These are phyloP conservation scores for Tuber aestivum DNA, from an alignment of 495 filamentous ascomycete species.

Conservation along the genomic window DNA sequence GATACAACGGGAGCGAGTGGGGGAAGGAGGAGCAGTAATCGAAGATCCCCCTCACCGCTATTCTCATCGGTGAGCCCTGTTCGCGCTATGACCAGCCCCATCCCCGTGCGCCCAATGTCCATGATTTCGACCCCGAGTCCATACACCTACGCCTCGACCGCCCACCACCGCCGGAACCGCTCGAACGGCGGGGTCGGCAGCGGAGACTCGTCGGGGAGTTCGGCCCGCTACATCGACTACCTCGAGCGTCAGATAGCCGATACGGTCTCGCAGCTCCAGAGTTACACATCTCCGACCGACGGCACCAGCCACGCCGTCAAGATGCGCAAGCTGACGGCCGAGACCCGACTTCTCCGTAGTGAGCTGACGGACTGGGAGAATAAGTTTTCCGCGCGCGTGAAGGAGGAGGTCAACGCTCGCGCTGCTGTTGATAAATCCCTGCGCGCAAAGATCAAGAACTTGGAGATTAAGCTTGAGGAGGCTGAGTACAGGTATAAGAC, in stretches of 20 bases:
- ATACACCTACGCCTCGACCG: not conserved
- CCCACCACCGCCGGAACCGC: conserved; percentile 22
- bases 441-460: conserved; percentile 17
- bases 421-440: conserved; percentile 39
- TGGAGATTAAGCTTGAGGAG: conserved; percentile 29
- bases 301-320: conserved; percentile 45
- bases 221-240: conserved; percentile 49
- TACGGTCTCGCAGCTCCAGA: conserved; percentile 45
- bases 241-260: conserved; percentile 49
- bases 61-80: conserved; percentile 9
- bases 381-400: conserved; percentile 46
- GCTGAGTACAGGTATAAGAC: conserved; percentile 12
- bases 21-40: not conserved
- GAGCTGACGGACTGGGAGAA: conserved; percentile 48
- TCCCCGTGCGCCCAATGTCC: conserved; percentile 6
- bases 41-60: not conserved
- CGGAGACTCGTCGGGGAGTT: conserved; percentile 21
- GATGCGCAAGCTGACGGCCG: conserved; percentile 43
- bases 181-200: conserved; percentile 15
- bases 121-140: not conserved
- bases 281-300: conserved; percentile 42
- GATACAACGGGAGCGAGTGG: not conserved
- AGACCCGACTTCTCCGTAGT: conserved; percentile 42
- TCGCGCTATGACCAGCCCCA: conserved; percentile 24
- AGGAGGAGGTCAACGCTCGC: conserved; percentile 43